Base-by-base conservation (phyloP, 108 stramenopile genomes). In the Aurantiochytrium sp. region DNA sequence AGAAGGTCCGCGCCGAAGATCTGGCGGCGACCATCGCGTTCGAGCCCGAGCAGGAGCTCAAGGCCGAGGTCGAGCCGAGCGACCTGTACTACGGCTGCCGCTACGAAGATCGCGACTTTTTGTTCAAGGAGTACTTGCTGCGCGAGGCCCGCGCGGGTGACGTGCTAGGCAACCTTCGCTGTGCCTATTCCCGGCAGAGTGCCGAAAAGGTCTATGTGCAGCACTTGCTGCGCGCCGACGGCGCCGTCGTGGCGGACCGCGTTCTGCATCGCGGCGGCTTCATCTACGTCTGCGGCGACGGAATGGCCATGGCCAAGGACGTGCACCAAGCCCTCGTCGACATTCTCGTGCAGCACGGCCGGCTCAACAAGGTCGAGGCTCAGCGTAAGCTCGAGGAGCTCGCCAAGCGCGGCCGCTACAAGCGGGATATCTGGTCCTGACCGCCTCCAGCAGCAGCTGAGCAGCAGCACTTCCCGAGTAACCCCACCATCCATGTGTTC, bases 81-180 rank as follows among this genome's bases (percentile, higher is more conserved):
- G 52, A 85, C 32, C 90, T 98, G n/a, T 99, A 95, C 92, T 98
- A 97, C 90, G 99, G 99, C 27, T 99, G 99, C 92, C 93, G 96
- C 21, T 89, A 93, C 88, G 90, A 85, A 37, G 89, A 97, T 68
- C 94, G 96, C 42, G 99, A 99, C 91, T 98, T 93, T 90, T 87
- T 99, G 68, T 99, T 97, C 91, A 86, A 93, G 86, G 91, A 93
- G 2, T 97, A 97, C 85, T 87, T 99, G 89, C 86, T 94, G 27
- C 45, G 42, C 86, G 87, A 90, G 21, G 93, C 93, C 59, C 52
- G 90, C 69, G 24, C 85, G n/a, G 81, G 90, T 8, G 97, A 95
- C 21, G 93, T 93, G n/a, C 86, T 99, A 52, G 89, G 88, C 3
- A 89, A 93, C 68, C 90, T 98, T 37, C 91, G 92, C 88, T 92